Evolutionary conservation across 1,284 basidiomycete species (phyloP), one percentile per base, ranked within the genome.

Genomic region (Apiotrichum laibachii): DNA sequence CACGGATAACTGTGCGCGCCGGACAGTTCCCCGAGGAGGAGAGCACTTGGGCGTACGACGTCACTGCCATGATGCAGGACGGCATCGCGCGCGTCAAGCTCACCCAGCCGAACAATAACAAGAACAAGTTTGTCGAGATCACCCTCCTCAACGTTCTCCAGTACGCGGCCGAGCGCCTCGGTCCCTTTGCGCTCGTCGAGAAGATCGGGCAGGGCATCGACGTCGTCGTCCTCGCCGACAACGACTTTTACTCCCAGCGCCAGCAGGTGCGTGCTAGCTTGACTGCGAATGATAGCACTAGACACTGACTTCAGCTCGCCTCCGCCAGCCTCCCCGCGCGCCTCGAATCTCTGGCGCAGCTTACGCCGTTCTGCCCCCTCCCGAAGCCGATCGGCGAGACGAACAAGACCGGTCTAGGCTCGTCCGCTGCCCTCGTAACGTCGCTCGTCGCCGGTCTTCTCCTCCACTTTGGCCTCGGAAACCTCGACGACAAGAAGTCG

Each of bases 361-460:
- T 92, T 18, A 81, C 85, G 5, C 87, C 89, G 0, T 96, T 99
- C 78, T 82, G 81, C 39, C 82, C 84, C 21, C 89, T 92, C 21
- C 84, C 86, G 52, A 85, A 87, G 35, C 78, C 78, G 0, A 82
- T 99, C 47, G 79, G 83, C 1, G 81, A 90, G 50, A 94, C 96
- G 11, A 94, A 98, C 83, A 99, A 99, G 80, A 99, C 96, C 0
- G 96, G 96, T 3, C 85, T 99, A 45, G 96, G 96, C 34, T 97
- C 93, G 5, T 97, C 93, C 11, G 95, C 95, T 0, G 92, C 96
- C 0, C 85, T 99, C 69, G 96, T 97, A 71, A 97, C 96, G 0
- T 96, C 94, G 39, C 85, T 99, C 57, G 88, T 92, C 48, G 88
- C 89, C 37, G 88, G 87, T 5, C 82, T 99, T 31, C 84, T 98